Percentiles rank a stretch among this genome's conserved stretches.
These are phyloP conservation scores for Zasmidium angulare DNA, from an alignment of 2,329 filamentous ascomycete species.

Conservation along the genomic window DNA sequence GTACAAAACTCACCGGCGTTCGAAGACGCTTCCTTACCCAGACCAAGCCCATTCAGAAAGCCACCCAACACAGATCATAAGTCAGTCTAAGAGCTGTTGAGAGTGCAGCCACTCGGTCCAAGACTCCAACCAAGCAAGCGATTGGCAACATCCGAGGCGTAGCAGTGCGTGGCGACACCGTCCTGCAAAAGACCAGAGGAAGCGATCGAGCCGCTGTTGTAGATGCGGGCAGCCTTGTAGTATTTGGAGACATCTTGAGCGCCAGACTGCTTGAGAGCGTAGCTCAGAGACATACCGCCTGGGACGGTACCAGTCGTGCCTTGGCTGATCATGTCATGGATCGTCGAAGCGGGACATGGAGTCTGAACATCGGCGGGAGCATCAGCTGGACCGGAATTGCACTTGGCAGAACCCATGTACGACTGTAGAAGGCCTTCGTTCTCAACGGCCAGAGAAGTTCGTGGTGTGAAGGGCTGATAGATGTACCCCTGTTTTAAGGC, in stretches of 20 bases:
- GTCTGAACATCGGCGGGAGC: constrained; percentile 38
- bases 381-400: constrained; percentile 37
- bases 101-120: background rate
- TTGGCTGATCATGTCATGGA: constrained; percentile 45
- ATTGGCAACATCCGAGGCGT: constrained; percentile 56
- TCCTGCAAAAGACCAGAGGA: constrained; percentile 40
- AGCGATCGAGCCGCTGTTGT: constrained; percentile 47
- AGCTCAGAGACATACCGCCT: constrained; percentile 41
- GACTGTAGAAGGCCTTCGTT: constrained; percentile 52
- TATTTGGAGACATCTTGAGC: constrained; percentile 42
- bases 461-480: too few relatives aligned
- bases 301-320: constrained; percentile 43
- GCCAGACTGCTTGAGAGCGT: constrained; percentile 44
- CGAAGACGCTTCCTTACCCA: too few relatives aligned
- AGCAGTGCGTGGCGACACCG: constrained; percentile 53
- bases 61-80: too few relatives aligned
- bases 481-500: too few relatives aligned
- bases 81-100: background rate
- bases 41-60: too few relatives aligned
- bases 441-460: constrained; percentile 24
- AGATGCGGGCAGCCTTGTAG: constrained; percentile 52
- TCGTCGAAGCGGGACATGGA: constrained; percentile 42
- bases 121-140: constrained; percentile 44
- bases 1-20: too few relatives aligned
- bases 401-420: constrained; percentile 41